These are phyloP conservation scores for Porphyridium purpureum DNA, from an alignment of 23 red algal species.

Conservation along the genomic window DNA sequence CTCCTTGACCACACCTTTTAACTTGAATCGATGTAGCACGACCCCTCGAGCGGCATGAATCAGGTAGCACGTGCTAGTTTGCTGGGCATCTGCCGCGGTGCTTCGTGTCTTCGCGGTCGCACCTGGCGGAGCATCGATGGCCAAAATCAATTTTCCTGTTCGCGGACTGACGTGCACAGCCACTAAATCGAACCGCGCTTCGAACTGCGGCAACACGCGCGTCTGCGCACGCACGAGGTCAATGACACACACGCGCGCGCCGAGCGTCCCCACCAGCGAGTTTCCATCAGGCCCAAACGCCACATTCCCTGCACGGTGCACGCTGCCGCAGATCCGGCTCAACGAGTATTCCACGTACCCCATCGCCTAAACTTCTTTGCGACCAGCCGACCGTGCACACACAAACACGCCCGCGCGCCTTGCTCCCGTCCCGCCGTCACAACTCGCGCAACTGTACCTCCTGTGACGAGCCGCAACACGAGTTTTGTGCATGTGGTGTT, in stretches of 20 bases:
- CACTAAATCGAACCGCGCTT: neutral
- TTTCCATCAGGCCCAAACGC: neutral
- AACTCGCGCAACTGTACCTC: no score
- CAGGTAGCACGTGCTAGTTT: neutral
- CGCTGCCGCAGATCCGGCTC: neutral
- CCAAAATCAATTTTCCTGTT: neutral
- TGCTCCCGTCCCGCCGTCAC: no score
- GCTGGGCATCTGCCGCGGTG: neutral
- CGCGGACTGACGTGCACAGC: neutral
- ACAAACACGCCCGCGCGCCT: no score
- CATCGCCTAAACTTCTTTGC: no score
- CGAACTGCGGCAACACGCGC: neutral
- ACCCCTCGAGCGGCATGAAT: neutral
- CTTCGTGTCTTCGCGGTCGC: no score
- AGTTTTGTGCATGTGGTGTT: no score
- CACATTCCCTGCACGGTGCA: neutral
- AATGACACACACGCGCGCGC: neutral
- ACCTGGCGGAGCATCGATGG: no score
- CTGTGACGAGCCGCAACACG: no score
- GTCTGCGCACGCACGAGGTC: neutral
- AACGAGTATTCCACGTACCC: neutral
- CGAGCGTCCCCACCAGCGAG: neutral
- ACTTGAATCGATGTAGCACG: neutral
- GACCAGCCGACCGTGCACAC: no score
- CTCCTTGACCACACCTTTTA: neutral